These are phyloP conservation scores for Ascochyta pisi DNA, from an alignment of 2,329 filamentous ascomycete genomes.

Conservation along the genomic window DNA sequence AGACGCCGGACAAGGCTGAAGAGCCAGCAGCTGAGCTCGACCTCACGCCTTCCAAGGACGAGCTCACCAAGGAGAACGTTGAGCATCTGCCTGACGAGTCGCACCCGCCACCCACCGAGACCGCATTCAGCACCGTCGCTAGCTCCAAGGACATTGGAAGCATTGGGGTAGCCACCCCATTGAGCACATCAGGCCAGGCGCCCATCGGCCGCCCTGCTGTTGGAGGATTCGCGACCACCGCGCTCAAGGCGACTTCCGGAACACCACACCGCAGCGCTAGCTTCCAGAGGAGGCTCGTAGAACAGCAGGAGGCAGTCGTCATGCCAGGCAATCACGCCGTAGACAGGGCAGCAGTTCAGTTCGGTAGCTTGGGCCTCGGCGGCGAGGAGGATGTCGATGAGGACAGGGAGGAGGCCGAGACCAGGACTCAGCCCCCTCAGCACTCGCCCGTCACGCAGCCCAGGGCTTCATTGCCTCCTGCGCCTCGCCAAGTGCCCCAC, in stretches of 20 bases:
- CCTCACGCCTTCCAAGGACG: slow-evolving; percentile 75
- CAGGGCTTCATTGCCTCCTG: slow-evolving; percentile 84
- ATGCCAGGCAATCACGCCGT: slow-evolving; percentile 98
- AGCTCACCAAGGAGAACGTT: slow-evolving; percentile 89
- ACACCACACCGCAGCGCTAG: slow-evolving; percentile 71
- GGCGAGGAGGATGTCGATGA: slow-evolving; percentile 80
- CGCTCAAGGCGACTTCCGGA: slow-evolving; percentile 74
- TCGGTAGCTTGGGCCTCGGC: slow-evolving; percentile 91
- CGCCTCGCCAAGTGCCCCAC: slow-evolving; percentile 55
- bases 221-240: slow-evolving; percentile 80
- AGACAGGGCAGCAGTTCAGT: slow-evolving; percentile 91
- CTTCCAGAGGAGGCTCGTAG: slow-evolving; percentile 84
- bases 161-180: slow-evolving; percentile 63
- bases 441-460: slow-evolving; percentile 89
- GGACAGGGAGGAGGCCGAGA: slow-evolving; percentile 94
- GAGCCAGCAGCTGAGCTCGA: slow-evolving; percentile 57
- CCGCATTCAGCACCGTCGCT: slow-evolving; percentile 85
- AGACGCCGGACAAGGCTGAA: slow-evolving; percentile 49
- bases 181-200: slow-evolving; percentile 59
- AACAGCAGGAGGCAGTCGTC: slow-evolving; percentile 96
- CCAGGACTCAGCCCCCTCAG: slow-evolving; percentile 87
- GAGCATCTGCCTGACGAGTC: slow-evolving; percentile 88
- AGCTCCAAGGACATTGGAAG: slow-evolving; percentile 78
- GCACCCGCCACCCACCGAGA: slow-evolving; percentile 76
- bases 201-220: slow-evolving; percentile 67